Evolutionary conservation across 345 rosid species (phyloP), one percentile per base, ranked within the genome.

Genomic region (Noccaea bulbosa): DNA sequence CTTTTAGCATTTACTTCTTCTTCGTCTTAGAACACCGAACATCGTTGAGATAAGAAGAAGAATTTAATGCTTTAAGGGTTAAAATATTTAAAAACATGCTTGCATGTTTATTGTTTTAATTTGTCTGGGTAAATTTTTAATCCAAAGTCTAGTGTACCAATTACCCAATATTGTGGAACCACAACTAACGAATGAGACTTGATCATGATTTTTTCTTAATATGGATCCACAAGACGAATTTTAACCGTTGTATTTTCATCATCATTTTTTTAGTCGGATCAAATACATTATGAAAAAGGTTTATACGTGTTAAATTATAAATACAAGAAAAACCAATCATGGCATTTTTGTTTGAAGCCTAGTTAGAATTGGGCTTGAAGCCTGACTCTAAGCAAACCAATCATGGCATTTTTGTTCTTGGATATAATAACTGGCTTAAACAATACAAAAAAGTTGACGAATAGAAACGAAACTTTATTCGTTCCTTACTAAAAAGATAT

Each of bases 1-100:
- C 65, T 62, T 34, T 2, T 46, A 47, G 20, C 71, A 75, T 69
- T 69, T 54, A 69, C 58, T 61, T 53, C 71, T 57, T 51, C 24
- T 69, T 35, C 62, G 27, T 8, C 7, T 33, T 30, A 8, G 30
- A 17, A 50, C 14, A 35, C 53, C 27, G 1, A 11, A 39, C 24
- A 20, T 72, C 3, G 30, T 27, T 27, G 30, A 27, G 30, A 27
- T 27, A 27, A 27, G 30, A 27, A 27, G 30, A 27, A 27, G 30
- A 27, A 27, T 27, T 27, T 2, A 27, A 27, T 27, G 30, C 30
- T 27, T 27, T 27, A 3, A 4, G 30, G 30, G 30, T 27, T 27
- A 27, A 27, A 27, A 4, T 27, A 0, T 27, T 27, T 4, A 27
- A 27, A 27, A 27, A 51, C 8, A 53, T 27, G 54, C 47, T 11